Evolutionary conservation across 2,329 filamentous ascomycete genomes (phyloP).

Genomic region (Chrysoporthe austroafricana): DNA sequence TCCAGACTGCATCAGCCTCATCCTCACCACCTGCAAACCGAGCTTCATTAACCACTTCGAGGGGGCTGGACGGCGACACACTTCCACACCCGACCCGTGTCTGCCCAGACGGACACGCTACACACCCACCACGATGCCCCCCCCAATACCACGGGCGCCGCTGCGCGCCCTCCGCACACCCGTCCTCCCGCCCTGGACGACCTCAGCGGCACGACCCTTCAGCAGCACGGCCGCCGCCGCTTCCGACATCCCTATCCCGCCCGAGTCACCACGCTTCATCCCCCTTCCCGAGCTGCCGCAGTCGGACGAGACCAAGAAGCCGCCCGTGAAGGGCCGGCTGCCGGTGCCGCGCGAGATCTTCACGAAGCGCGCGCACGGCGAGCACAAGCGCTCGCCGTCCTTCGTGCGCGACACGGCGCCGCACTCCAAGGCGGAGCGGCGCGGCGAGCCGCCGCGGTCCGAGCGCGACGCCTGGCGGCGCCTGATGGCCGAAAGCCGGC

Average conservation of each 20-base stretch:
- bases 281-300: conserved; percentile 79
- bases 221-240: conserved; percentile 37
- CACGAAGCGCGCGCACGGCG: conserved; percentile 52
- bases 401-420: conserved; percentile 67
- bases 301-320: conserved; percentile 55
- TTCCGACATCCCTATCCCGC: conserved; percentile 61
- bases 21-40: conserved; percentile 8
- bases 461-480: conserved; percentile 65
- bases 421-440: conserved; percentile 48
- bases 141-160: conserved; percentile 32
- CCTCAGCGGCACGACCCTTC: conserved; percentile 27
- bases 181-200: background rate
- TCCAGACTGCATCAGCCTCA: conserved; percentile 3
- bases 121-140: conserved; percentile 2
- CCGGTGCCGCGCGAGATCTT: conserved; percentile 86
- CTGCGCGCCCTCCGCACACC: conserved; percentile 31
- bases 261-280: conserved; percentile 88
- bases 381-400: conserved; percentile 61
- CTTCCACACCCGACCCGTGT: background rate
- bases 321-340: conserved; percentile 73
- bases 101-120: background rate
- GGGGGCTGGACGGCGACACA: conserved; percentile 16
- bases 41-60: background rate
- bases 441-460: conserved; percentile 42
- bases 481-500: conserved; percentile 71